Evolutionary conservation across 2,329 filamentous ascomycete genomes (phyloP), one percentile per base, ranked within the genome.

Genomic region (Laburnicola sp.): DNA sequence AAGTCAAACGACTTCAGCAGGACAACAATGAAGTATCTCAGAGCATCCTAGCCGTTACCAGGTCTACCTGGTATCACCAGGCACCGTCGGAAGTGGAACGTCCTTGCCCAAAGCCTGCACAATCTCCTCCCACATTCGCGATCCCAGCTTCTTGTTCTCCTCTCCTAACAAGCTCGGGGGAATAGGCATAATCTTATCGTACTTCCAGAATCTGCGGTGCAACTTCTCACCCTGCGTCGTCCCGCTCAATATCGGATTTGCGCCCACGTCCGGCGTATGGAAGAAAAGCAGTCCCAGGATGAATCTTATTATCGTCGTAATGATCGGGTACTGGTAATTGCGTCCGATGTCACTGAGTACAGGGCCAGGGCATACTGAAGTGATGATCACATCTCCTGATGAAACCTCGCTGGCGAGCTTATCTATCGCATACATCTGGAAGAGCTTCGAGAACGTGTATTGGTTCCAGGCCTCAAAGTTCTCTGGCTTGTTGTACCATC

Each of bases 161-260:
- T 62, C 52, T 4, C 70, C 71, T 9, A 58, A 50, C 30, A 75
- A 37, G 50, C 62, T 62, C 16, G 60, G 58, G 16, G 63, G 53
- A n/a, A 65, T 42, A 8, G 70, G 66, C 49, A 66, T 59, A 5
- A 74, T 57, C 41, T 56, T 49, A 42, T 74, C 70, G 32, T 66
- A 56, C 44, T 70, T 60, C 69, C 70, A 74, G 40, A 74, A 74
- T 8, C 65, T 58, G 5, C 67, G 70, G 45, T 74, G 69, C 1
- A 61, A 56, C 22, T 52, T 57, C 50, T 72, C 68, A 5, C 71
- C 71, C 37, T 70, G 61, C 2, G 57, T 63, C 1, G 69, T 67
- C 5, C 64, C 71, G 36, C 70, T 73, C 25, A 74, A 52, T n/a
- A 70, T 48, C 21, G 57, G 50, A 40, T 72, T 60, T 2, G 69